Base-by-base conservation (phyloP, 768 basidiomycete genomes). In the Psilocybe azurescens region DNA sequence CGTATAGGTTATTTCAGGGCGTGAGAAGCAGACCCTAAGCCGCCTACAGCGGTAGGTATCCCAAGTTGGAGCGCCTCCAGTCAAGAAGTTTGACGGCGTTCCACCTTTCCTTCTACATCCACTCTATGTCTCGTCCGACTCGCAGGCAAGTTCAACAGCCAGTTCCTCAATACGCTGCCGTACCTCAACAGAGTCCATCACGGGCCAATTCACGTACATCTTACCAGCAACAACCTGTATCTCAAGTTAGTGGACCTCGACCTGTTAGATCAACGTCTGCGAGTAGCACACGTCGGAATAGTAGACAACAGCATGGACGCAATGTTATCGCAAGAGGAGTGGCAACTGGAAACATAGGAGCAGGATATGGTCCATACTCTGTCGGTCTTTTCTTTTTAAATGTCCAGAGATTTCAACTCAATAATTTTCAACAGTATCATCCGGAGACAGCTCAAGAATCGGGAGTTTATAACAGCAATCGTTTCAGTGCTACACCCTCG, bases 361-460 rank as follows among this genome's bases (percentile, higher is more conserved):
- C 85, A 28, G 87, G 86, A 16, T 94, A 94, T 79, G 93, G 93
- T 10, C 93, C 93, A 28, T 94, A 94, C 77, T 88, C 91, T n/a
- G 93, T 94, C 67, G 60, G 88, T 79, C 11, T 52, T 39, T 16
- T 53, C 41, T 50, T 58, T 58, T 41, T 46, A 56, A 18, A 56
- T 28, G 14, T 36, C 33, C n/a, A 32, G 36, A 32, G 3, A 39
- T 55, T 64, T 51, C 58, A 44, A 44, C 67, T 59, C 50, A 54
- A 38, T 55, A 61, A 56, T 53, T 55, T 57, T 44, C 53, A 65
- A 58, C 70, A 89, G 89, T 89, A 89, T 69, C 86, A 87, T 62
- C 85, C 89, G 65, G 65, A 74, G 72, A 74, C 71, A 18, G 77
- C 75, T 36, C 76, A 78, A 70, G 79, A 81, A 38, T 72, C 77